Percentiles rank a stretch among this genome's conserved stretches.
Conservation (phyloP, 805 yeast genomes). For the Monosporozyma aquatica region DNA sequence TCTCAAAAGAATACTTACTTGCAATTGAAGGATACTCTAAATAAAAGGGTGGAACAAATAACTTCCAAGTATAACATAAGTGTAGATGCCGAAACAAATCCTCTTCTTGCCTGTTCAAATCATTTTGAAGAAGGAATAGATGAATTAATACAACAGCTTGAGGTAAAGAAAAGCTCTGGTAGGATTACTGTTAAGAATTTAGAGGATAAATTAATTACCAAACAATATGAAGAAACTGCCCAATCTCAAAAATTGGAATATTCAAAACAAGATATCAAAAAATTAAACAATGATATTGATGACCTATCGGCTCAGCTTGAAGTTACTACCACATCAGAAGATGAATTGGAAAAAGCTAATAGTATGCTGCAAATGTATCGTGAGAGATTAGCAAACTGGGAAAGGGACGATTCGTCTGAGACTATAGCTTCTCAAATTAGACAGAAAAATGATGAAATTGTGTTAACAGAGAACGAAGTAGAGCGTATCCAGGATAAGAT, state of each 20-base stretch:
- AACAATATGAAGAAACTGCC: conserved; percentile 22
- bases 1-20: conserved; percentile 2
- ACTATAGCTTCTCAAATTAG: conserved; percentile 31
- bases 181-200: conserved; percentile 1
- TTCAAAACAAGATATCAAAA: conserved; percentile 37
- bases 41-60: background rate
- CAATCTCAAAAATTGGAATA: conserved; percentile 34
- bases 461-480: conserved; percentile 34
- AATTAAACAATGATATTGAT: conserved; percentile 30
- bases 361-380: conserved; percentile 34
- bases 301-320: conserved; percentile 34
- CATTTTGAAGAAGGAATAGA: background rate
- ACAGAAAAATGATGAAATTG: conserved; percentile 32
- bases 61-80: background rate
- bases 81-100: background rate
- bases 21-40: background rate
- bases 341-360: conserved; percentile 39
- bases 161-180: conserved; percentile 17
- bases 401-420: conserved; percentile 23
- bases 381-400: conserved; percentile 28
- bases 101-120: background rate
- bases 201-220: conserved; percentile 11
- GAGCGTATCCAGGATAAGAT: conserved; percentile 48
- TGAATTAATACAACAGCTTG: background rate
- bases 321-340: conserved; percentile 35